Evolutionary conservation across 352 stramenopile species (phyloP).

Genomic region (Sclerospora graminicola): DNA sequence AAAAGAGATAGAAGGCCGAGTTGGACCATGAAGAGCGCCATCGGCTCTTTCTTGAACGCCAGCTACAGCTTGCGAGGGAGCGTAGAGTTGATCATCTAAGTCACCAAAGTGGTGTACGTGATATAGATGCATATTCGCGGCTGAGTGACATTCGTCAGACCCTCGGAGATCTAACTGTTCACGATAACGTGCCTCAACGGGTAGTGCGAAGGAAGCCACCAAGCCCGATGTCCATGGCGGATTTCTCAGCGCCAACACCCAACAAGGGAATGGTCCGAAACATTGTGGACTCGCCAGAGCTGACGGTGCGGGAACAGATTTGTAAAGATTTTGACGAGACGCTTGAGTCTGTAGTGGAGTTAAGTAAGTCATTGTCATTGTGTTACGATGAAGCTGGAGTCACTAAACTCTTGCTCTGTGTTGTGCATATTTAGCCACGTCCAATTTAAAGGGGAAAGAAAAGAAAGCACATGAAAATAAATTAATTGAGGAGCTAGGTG

Average conservation of each 20-base stretch:
- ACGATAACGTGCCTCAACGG: slow-evolving; percentile 8
- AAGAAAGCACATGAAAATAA: slow-evolving; percentile 68
- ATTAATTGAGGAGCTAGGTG: slow-evolving; percentile 57
- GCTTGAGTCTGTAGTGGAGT: too few species aligned
- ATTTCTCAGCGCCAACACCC: slow-evolving; percentile 29
- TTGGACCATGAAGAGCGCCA: slow-evolving; percentile 87
- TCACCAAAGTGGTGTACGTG: too few species aligned
- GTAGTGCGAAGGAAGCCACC: slow-evolving; percentile 16
- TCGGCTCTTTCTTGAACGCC: slow-evolving; percentile 56
- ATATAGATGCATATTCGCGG: slow-evolving; percentile 14
- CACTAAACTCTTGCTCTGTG: slow-evolving; percentile 3
- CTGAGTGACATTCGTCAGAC: slow-evolving; percentile 21
- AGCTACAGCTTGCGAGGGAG: slow-evolving; percentile 53
- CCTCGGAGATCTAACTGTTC: slow-evolving; percentile 14
- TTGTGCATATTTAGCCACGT: slow-evolving; percentile 20
- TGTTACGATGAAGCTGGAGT: too few species aligned
- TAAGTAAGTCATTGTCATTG: too few species aligned
- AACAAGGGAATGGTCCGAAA: slow-evolving; percentile 18
- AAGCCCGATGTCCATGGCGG: slow-evolving; percentile 57
- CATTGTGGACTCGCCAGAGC: slow-evolving; percentile 26
- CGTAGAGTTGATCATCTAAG: background rate
- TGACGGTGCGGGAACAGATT: too few species aligned
- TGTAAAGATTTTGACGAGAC: too few species aligned
- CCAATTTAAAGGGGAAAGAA: slow-evolving; percentile 65
- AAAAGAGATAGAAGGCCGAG: slow-evolving; percentile 77